phyloP scores from a whole-genome alignment of 331 rosid genomes.

The Arachis monticola region DNA sequence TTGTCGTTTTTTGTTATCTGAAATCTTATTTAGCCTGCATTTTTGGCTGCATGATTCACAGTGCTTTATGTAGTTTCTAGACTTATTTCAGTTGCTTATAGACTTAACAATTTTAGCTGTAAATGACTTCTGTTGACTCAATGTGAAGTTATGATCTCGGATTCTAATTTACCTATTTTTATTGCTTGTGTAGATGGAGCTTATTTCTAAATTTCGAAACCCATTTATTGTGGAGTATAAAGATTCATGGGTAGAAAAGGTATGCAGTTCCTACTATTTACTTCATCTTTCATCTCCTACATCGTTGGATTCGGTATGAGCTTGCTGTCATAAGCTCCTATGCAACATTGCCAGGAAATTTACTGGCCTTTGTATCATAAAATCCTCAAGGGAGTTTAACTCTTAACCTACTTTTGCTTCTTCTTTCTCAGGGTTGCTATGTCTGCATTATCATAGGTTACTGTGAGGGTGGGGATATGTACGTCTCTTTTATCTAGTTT shows the following conservation, averaged over 20 bases:
- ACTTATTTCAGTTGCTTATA: conserved; percentile 14
- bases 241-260: conserved; percentile 99
- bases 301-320: not conserved
- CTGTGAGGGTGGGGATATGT: conserved; percentile 99
- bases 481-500: conserved; percentile 41
- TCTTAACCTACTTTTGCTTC: conserved; percentile 32
- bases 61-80: conserved; percentile 25
- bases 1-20: conserved; percentile 19
- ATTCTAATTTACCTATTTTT: conserved; percentile 27
- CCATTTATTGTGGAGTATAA: conserved; percentile 98
- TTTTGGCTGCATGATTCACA: not conserved
- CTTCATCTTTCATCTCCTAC: too few relatives aligned
- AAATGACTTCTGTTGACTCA: conserved; percentile 16
- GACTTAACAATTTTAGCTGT: conserved; percentile 27
- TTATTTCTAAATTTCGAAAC: conserved; percentile 79
- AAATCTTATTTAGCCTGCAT: not conserved
- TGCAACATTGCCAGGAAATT: conserved; percentile 25
- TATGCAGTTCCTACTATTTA: conserved; percentile 34
- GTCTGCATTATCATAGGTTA: conserved; percentile 95
- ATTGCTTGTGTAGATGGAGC: conserved; percentile 81
- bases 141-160: conserved; percentile 22
- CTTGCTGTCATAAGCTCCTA: conserved; percentile 29
- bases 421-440: conserved; percentile 84
- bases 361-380: not conserved
- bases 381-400: conserved; percentile 13